Conservation (phyloP, 1,284 basidiomycete species). For the Rhodotorula glutinis region DNA sequence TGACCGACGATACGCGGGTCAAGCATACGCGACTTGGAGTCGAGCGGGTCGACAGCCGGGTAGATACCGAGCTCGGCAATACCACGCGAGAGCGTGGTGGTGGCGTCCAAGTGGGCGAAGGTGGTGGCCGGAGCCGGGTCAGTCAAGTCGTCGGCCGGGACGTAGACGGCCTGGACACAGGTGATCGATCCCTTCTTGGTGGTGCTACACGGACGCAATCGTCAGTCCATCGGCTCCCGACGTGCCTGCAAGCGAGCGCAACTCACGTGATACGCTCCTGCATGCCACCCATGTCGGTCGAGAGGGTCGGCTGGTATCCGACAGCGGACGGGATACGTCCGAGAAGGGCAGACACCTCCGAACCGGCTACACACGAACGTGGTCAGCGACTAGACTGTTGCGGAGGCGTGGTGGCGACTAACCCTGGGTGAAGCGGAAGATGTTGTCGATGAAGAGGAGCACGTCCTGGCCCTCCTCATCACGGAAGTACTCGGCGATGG, state of each 20-base stretch:
- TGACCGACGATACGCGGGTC: conserved; percentile 93
- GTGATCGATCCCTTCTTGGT: conserved; percentile 99
- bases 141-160: conserved; percentile 99
- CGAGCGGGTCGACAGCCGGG: conserved; percentile 97
- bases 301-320: conserved; percentile 99
- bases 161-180: conserved; percentile 98
- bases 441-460: conserved; percentile 99
- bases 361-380: conserved; percentile 84
- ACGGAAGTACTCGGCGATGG: conserved; percentile 99
- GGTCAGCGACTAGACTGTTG: neutral
- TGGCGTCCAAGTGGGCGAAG: conserved; percentile 99
- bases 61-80: conserved; percentile 99
- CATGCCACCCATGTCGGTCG: conserved; percentile 99
- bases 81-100: conserved; percentile 95
- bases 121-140: conserved; percentile 99
- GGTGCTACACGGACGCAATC: conserved; percentile 78
- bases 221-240: neutral
- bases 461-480: conserved; percentile 99
- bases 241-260: neutral
- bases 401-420: neutral
- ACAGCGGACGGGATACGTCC: conserved; percentile 99
- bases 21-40: conserved; percentile 99
- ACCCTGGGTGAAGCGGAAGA: conserved; percentile 67
- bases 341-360: conserved; percentile 97
- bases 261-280: conserved; percentile 54